Conservation (phyloP, 768 basidiomycete species). For the Favolaschia claudopus region DNA sequence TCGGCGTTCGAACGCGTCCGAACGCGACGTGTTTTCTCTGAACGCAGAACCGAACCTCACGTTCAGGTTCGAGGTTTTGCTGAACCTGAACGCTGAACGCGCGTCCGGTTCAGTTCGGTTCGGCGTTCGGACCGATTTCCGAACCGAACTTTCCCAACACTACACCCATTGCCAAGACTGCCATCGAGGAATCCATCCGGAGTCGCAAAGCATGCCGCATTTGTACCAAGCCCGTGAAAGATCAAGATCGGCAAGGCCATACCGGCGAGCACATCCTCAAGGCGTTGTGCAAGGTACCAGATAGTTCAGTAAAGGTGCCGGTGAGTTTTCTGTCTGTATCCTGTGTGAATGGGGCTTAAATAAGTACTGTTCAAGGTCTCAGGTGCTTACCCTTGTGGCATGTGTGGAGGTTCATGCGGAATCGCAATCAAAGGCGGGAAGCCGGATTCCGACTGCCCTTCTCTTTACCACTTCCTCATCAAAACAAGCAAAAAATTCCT, state of each 20-base stretch:
- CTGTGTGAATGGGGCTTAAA: no score
- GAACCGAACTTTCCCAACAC: no score
- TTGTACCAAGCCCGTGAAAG: background rate
- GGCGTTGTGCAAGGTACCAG: background rate
- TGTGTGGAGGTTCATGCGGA: background rate
- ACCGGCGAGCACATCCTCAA: background rate
- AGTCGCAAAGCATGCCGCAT: background rate
- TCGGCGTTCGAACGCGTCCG: no score
- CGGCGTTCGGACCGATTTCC: no score
- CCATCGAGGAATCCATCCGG: background rate
- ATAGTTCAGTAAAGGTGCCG: background rate
- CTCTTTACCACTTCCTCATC: background rate
- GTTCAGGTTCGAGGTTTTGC: no score
- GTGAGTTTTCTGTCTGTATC: no score
- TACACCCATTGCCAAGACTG: background rate
- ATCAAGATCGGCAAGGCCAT: background rate
- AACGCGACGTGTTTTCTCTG: no score
- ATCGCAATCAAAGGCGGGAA: background rate
- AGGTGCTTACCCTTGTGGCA: background rate
- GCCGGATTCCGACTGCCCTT: background rate
- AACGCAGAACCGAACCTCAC: no score
- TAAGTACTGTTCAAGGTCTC: conserved; percentile 2
- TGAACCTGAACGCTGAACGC: no score
- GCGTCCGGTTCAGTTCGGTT: no score
- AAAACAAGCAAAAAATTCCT: background rate